These are phyloP conservation scores for Persicaria maculosa DNA, from an alignment of 148 eudicot species.

Conservation along the genomic window DNA sequence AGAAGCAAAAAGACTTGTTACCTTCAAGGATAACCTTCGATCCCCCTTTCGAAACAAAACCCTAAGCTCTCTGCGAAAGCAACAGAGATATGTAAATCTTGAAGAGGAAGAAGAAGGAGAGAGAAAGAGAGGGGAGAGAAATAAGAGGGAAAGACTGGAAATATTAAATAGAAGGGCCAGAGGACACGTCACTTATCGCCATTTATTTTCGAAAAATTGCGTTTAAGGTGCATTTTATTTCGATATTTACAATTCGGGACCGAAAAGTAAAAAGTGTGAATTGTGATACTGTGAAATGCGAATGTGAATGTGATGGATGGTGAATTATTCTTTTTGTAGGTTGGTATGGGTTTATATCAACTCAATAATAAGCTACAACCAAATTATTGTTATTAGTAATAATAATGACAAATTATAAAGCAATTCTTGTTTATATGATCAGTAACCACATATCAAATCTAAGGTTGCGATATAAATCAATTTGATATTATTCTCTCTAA, in stretches of 20 bases:
- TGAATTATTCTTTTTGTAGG: neutral
- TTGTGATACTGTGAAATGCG: no score
- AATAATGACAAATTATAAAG: no score
- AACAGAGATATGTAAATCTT: neutral
- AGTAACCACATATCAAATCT: no score
- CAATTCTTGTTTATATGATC: no score
- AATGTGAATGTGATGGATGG: neutral
- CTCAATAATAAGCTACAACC: neutral
- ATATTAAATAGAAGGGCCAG: constrained; percentile 8
- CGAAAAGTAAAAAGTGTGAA: neutral
- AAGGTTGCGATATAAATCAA: no score
- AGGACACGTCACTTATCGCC: constrained; percentile 4
- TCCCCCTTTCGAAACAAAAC: neutral
- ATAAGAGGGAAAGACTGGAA: constrained; percentile 1
- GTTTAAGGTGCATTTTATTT: neutral
- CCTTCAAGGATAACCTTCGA: neutral
- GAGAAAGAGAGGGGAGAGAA: neutral
- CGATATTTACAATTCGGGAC: neutral
- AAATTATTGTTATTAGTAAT: neutral
- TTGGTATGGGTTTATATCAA: neutral
- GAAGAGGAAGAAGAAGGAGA: constrained; percentile 2
- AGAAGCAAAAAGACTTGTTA: neutral
- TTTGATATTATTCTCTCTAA: no score
- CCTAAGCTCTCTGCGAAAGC: constrained; percentile 3
- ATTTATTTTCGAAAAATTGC: neutral